Percentiles rank a stretch among this genome's conserved stretches.
Conservation (phyloP, 2,329 filamentous ascomycete genomes). For the Diaporthe citri region DNA sequence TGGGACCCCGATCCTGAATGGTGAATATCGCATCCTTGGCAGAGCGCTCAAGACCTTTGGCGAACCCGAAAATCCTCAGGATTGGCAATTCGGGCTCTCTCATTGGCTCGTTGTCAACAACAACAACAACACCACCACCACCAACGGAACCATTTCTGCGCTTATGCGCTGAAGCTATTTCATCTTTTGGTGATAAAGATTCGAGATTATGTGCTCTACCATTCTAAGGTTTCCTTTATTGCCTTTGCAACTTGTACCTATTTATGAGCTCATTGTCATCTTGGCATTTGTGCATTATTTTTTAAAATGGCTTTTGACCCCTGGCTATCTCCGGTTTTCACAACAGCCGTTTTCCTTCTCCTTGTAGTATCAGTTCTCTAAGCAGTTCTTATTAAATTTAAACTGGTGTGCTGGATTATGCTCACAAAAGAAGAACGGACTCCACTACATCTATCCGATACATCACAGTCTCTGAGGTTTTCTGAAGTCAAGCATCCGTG, state of each 20-base stretch:
- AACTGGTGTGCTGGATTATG: too few relatives aligned
- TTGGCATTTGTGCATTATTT: neutral
- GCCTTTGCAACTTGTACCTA: neutral
- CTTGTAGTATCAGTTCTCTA: neutral
- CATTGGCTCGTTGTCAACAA: neutral
- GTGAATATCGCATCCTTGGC: constrained; percentile 11
- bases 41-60: constrained; percentile 5
- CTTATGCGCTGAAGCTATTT: neutral
- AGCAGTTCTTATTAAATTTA: too few relatives aligned
- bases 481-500: too few relatives aligned
- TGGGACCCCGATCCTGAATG: neutral
- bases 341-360: neutral
- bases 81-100: constrained; percentile 8
- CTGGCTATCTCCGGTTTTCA: too few relatives aligned
- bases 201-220: too few relatives aligned
- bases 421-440: too few relatives aligned
- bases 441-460: too few relatives aligned
- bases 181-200: neutral
- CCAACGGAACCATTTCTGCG: neutral
- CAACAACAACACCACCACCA: neutral
- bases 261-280: neutral
- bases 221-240: neutral
- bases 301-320: neutral
- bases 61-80: neutral
- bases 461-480: too few relatives aligned